These are phyloP conservation scores for Maudiozyma saulgeensis DNA, from an alignment of 805 yeast genomes.

Conservation along the genomic window DNA sequence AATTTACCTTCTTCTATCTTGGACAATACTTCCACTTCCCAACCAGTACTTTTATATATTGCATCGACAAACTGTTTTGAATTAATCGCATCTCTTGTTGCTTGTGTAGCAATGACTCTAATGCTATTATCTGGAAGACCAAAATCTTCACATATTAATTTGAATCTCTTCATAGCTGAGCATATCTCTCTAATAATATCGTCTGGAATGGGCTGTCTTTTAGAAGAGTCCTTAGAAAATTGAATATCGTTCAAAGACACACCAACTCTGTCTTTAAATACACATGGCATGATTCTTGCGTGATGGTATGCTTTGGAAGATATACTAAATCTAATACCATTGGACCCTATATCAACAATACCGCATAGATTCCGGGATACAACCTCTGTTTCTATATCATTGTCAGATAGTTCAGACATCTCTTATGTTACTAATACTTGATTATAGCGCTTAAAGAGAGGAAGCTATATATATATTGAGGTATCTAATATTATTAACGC, in stretches of 20 bases:
- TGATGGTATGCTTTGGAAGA: slow-evolving; percentile 60
- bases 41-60: slow-evolving; percentile 49
- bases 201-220: slow-evolving; percentile 42
- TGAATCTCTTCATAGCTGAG: slow-evolving; percentile 57
- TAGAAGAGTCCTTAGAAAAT: slow-evolving; percentile 30
- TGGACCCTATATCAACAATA: slow-evolving; percentile 70
- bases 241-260: slow-evolving; percentile 61
- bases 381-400: slow-evolving; percentile 39
- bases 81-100: slow-evolving; percentile 61
- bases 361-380: slow-evolving; percentile 52
- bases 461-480: not conserved
- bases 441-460: not conserved
- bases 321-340: slow-evolving; percentile 64
- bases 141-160: slow-evolving; percentile 61
- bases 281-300: slow-evolving; percentile 70
- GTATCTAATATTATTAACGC: not conserved
- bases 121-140: slow-evolving; percentile 57
- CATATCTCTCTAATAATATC: slow-evolving; percentile 51
- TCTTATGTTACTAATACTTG: not conserved
- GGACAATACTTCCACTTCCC: slow-evolving; percentile 53
- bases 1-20: slow-evolving; percentile 58
- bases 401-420: slow-evolving; percentile 24
- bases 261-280: slow-evolving; percentile 64
- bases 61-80: slow-evolving; percentile 48
- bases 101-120: slow-evolving; percentile 64